Percentiles rank a stretch among this genome's conserved stretches.
Evolutionary conservation across 495 filamentous ascomycete genomes (phyloP).

Genomic region (Aspergillus coremiiformis): DNA sequence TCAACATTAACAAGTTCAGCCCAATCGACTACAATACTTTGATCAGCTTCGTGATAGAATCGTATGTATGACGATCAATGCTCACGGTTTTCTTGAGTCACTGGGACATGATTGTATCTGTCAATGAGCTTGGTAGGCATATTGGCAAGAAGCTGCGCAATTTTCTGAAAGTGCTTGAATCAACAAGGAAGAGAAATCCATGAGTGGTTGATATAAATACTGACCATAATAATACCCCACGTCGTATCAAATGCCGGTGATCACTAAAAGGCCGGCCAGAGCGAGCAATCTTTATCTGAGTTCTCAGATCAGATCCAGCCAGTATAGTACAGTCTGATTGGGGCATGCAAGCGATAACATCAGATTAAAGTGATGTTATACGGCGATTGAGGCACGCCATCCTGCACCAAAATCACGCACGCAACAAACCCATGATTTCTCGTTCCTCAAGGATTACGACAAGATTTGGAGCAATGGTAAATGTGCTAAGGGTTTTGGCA

Average conservation of each 20-base stretch:
- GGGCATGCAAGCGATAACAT: conserved; percentile 20
- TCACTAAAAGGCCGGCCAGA: no score
- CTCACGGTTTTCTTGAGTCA: conserved; percentile 40
- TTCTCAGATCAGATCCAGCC: no score
- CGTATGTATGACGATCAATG: not conserved
- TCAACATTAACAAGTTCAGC: conserved; percentile 52
- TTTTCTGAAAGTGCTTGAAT: not conserved
- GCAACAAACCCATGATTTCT: not conserved
- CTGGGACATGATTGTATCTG: conserved; percentile 43
- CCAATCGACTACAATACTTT: conserved; percentile 40
- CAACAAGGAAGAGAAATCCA: not conserved
- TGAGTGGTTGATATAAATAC: no score
- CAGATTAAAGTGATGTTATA: conserved; percentile 2
- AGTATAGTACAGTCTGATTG: not conserved
- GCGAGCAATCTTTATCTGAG: no score
- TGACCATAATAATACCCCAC: no score
- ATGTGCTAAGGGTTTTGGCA: not conserved
- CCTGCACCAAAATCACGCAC: conserved; percentile 9
- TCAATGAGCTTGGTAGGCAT: conserved; percentile 40
- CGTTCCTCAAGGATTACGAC: not conserved
- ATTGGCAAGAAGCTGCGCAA: conserved; percentile 5
- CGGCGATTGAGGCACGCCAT: conserved; percentile 22
- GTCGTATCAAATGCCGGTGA: no score
- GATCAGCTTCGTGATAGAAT: conserved; percentile 1
- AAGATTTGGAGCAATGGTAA: not conserved